Percentiles rank a stretch among this genome's conserved stretches.
Evolutionary conservation across 129 eudicot genomes (phyloP).

Genomic region (Scalesia atractyloides): DNA sequence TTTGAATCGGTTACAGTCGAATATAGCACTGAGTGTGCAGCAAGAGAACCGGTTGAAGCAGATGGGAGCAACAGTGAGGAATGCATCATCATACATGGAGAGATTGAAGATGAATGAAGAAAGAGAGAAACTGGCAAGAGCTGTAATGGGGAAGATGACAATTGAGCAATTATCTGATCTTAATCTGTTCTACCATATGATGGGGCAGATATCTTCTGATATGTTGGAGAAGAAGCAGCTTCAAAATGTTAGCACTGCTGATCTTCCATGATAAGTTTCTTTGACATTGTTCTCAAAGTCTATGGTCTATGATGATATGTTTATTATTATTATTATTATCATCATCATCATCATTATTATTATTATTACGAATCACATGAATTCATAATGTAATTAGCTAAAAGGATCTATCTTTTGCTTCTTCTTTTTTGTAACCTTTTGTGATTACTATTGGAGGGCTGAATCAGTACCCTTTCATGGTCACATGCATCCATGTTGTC

Average conservation of each 20-base stretch:
- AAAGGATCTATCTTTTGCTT: neutral
- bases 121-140: conserved; percentile 68
- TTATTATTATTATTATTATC: neutral
- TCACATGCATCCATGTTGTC: conserved; percentile 22
- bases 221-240: conserved; percentile 67
- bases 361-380: neutral
- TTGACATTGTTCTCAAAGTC: conserved; percentile 9
- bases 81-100: conserved; percentile 57
- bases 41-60: conserved; percentile 83
- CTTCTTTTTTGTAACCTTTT: neutral
- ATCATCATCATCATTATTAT: neutral
- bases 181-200: conserved; percentile 74
- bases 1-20: conserved; percentile 50
- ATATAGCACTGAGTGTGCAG: conserved; percentile 74
- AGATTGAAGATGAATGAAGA: conserved; percentile 61
- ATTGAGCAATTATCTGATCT: conserved; percentile 77
- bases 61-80: conserved; percentile 96
- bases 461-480: neutral
- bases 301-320: neutral
- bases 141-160: conserved; percentile 78
- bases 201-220: conserved; percentile 81
- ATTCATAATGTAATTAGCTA: neutral
- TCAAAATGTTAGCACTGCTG: conserved; percentile 45
- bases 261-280: conserved; percentile 29
- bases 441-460: neutral